Evolutionary conservation across 2,329 filamentous ascomycete species (phyloP).

Genomic region (Metarhizium album): DNA sequence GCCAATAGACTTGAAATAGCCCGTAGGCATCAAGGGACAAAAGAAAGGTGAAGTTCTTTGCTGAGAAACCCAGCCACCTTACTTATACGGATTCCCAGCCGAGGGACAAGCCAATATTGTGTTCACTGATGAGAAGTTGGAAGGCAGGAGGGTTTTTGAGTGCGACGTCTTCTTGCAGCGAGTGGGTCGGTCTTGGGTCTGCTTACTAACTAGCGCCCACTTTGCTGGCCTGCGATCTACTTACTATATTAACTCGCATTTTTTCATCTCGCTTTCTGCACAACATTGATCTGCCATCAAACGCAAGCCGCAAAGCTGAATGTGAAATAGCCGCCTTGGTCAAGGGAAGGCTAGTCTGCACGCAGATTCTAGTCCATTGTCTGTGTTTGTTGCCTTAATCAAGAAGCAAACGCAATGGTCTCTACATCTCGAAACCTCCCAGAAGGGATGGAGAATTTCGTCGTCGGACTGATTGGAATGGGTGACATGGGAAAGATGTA

Average conservation of each 20-base stretch:
- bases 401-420: slow-evolving; percentile 20
- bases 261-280: background rate
- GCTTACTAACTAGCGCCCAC: slow-evolving; percentile 6
- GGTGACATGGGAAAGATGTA: slow-evolving; percentile 99
- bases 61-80: background rate
- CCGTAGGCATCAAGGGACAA: background rate
- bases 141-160: too few relatives aligned
- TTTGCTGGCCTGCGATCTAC: background rate
- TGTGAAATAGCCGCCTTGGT: background rate
- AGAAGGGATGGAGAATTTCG: slow-evolving; percentile 53
- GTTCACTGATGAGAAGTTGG: background rate
- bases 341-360: background rate
- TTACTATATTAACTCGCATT: background rate
- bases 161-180: too few relatives aligned
- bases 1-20: background rate
- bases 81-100: background rate
- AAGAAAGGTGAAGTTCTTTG: background rate
- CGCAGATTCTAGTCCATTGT: slow-evolving; percentile 17
- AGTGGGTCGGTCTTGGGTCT: background rate
- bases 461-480: slow-evolving; percentile 95
- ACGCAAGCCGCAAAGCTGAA: background rate
- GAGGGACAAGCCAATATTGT: background rate
- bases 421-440: slow-evolving; percentile 19
- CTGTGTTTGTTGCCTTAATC: slow-evolving; percentile 13
- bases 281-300: background rate